phyloP scores from a whole-genome alignment of 768 basidiomycete genomes.

The Mycena indigotica region DNA sequence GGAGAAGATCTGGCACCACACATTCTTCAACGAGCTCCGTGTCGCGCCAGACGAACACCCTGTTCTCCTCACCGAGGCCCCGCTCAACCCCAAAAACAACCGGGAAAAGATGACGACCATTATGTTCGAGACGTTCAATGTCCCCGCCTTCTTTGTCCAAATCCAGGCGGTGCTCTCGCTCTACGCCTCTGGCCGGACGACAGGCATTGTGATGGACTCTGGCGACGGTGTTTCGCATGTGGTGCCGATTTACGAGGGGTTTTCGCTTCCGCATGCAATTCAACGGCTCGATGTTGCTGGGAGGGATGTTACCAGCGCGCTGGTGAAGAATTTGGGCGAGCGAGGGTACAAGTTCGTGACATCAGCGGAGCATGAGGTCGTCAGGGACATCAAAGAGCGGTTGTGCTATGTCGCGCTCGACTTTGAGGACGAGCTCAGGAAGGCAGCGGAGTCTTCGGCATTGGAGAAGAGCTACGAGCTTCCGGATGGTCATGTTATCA shows the following conservation, averaged over 20 bases:
- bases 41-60: slow-evolving; percentile 75
- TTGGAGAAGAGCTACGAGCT: slow-evolving; percentile 45
- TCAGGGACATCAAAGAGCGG: slow-evolving; percentile 80
- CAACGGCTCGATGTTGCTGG: slow-evolving; percentile 65
- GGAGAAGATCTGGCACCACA: slow-evolving; percentile 15
- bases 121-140: slow-evolving; percentile 78
- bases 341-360: slow-evolving; percentile 79
- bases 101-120: slow-evolving; percentile 72
- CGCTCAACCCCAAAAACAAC: slow-evolving; percentile 70
- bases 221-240: slow-evolving; percentile 42
- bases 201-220: slow-evolving; percentile 69
- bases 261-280: slow-evolving; percentile 67
- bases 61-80: slow-evolving; percentile 67
- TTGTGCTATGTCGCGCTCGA: slow-evolving; percentile 43
- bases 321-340: slow-evolving; percentile 63
- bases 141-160: slow-evolving; percentile 68
- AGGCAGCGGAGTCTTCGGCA: slow-evolving; percentile 9
- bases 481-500: slow-evolving; percentile 62
- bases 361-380: slow-evolving; percentile 71
- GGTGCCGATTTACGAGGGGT: slow-evolving; percentile 73
- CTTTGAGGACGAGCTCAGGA: slow-evolving; percentile 27
- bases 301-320: slow-evolving; percentile 60
- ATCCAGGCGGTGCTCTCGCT: slow-evolving; percentile 70
- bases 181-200: slow-evolving; percentile 68
- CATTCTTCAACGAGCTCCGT: slow-evolving; percentile 61